Evolutionary conservation across 805 yeast species (phyloP), one percentile per base, ranked within the genome.

Genomic region (Kazachstania taianensis): DNA sequence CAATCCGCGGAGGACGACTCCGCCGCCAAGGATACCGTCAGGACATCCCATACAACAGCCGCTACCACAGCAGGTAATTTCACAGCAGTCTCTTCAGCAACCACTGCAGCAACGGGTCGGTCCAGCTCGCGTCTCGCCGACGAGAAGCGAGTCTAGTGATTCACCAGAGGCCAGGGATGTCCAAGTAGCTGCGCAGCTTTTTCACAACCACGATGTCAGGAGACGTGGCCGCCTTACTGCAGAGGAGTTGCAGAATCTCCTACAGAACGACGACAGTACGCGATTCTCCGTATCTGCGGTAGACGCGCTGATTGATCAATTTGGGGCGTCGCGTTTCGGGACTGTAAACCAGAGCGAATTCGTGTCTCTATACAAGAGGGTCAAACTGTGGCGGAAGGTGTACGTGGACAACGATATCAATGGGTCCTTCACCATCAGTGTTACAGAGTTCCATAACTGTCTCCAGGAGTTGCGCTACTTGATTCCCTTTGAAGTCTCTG

Each of bases 341-440:
- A 55, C 61, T 1, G 45, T 59, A 5, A 57, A 55, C 37, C 48
- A 48, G 31, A 41, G 41, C 7, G 63, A 59, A 35, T 59, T 59
- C 32, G 41, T 53, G 9, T 53, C 61, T 6, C 44, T 59, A 26
- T 59, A 57, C 36, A 55, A 52, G 32, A 42, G 56, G 29, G 53
- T 59, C 12, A 59, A 57, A 33, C 42, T 45, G 14, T 59, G 63
- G 63, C 46, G 63, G 36, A 53, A 54, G 32, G 44, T 57, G 2
- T 59, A 57, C 50, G 61, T 57, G 12, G 61, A 55, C 37, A 56
- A 52, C 33, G 62, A 57, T 38, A 51, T 56, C 12, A 55, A 57
- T 30, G 52, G 55, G 3, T 52, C 61, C 3, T 56, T 51, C 14
- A 55, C 63, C 3, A 37, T 57, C 10, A 44, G 55, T 14, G 45